Percentiles rank a stretch among this genome's conserved stretches.
These are phyloP conservation scores for Blakeslea trispora DNA, from an alignment of 371 early-diverging fungal genomes.

Conservation along the genomic window DNA sequence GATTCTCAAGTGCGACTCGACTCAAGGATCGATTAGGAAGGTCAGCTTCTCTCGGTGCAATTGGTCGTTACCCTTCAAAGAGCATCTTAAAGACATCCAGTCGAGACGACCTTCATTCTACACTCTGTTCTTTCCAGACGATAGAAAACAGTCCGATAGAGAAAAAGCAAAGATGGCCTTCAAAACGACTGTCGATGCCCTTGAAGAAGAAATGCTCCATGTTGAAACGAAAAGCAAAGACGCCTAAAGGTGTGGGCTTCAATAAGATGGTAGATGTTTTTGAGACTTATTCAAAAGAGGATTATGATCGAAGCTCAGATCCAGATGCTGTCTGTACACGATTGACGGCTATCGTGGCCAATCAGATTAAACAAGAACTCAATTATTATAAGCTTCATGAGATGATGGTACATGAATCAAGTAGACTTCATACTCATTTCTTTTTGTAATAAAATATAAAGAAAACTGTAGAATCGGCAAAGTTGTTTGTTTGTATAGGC, in stretches of 20 bases:
- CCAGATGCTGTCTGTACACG: slow-evolving; percentile 55
- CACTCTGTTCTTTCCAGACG: too few relatives aligned
- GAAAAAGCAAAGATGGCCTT: neutral
- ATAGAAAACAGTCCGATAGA: neutral
- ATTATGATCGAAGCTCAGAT: slow-evolving; percentile 73
- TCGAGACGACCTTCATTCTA: neutral
- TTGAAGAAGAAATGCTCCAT: slow-evolving; percentile 2
- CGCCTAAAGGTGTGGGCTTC: slow-evolving; percentile 31
- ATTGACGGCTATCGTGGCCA: slow-evolving; percentile 60
- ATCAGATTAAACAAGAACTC: slow-evolving; percentile 70
- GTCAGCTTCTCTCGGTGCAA: neutral
- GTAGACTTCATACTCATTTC: slow-evolving; percentile 67
- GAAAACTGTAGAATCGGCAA: too few relatives aligned
- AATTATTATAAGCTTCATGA: slow-evolving; percentile 73
- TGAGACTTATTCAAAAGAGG: slow-evolving; percentile 63
- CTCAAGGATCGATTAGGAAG: slow-evolving; percentile 3
- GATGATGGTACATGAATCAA: slow-evolving; percentile 72
- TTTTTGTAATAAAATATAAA: slow-evolving; percentile 49
- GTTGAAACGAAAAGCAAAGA: neutral
- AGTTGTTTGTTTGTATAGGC: too few relatives aligned
- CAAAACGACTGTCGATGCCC: neutral
- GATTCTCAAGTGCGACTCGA: neutral
- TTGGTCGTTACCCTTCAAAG: neutral
- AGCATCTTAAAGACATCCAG: slow-evolving; percentile 2
- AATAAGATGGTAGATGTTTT: slow-evolving; percentile 36